Base-by-base conservation (phyloP, 306 rosid species). In the Begonia fuchsioides region DNA sequence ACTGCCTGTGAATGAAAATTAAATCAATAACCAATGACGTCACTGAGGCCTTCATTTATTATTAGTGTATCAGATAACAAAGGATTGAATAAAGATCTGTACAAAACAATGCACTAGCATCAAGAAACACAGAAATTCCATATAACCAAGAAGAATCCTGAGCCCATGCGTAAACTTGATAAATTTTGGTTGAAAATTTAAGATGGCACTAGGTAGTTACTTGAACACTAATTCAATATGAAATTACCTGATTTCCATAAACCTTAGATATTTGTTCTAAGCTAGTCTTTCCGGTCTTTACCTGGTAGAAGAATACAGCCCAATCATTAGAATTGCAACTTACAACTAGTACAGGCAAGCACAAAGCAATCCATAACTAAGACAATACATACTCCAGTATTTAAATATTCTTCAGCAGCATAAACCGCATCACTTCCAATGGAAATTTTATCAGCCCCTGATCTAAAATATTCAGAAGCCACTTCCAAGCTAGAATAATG, bases 371-470 rank as follows among this genome's bases (percentile, higher is more conserved):
- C 6, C 11, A 45, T 2, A 44, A 40, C 47, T 52, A 52, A 47
- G 52, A 54, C 54, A 55, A 50, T 38, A 54, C 84, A 52, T 82
- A 90, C 98, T 57, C 94, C 93, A 15, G 94, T 81, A 71, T 57
- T 85, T 59, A 81, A 13, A 75, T 79, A 82, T 68, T 90, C 86
- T 70, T 90, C 94, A 8, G 98, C 94, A 61, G 98, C 92, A 79
- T 81, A 90, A 50, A 85, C 95, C 15, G 95, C 98, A 65, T 90
- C 94, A 51, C 98, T 90, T 67, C 98, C 98, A 26, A 90, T 85
- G 20, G 95, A 90, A 59, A 90, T 90, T 74, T 90, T 90, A 66
- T 90, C 98, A 50, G 98, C 98, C 17, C 98, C 98, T 44, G 95
- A 85, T 71, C 98, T 81, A 63, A 90, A 90, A 69, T 85, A 90